Evolutionary conservation across 805 yeast genomes (phyloP).

Genomic region (Wickerhamiella kurtzmanii): DNA sequence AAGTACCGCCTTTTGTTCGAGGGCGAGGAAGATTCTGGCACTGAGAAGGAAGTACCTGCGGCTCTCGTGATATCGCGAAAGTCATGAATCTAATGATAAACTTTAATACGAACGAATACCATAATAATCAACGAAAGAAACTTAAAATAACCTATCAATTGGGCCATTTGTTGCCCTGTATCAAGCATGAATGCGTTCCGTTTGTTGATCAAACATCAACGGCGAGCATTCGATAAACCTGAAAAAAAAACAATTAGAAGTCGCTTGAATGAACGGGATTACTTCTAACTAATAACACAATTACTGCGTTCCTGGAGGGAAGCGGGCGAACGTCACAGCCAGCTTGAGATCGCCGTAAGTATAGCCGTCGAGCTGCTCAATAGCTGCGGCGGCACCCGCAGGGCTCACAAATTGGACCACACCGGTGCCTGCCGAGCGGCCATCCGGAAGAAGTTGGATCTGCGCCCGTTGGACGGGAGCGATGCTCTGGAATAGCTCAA

Average conservation of each 20-base stretch:
- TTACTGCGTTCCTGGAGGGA: conserved; percentile 10
- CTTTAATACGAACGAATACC: conserved; percentile 6
- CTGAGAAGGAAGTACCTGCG: conserved; percentile 86
- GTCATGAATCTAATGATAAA: not conserved
- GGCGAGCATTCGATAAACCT: no score
- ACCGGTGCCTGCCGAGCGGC: conserved; percentile 72
- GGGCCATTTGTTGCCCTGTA: no score
- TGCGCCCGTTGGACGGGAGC: conserved; percentile 69
- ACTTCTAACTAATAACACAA: not conserved
- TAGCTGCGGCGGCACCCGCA: conserved; percentile 61
- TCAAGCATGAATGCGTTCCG: no score
- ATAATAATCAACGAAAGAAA: no score
- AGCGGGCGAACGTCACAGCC: conserved; percentile 51
- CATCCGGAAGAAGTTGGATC: conserved; percentile 45
- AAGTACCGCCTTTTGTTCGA: conserved; percentile 50
- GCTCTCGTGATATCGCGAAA: conserved; percentile 44
- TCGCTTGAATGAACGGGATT: no score
- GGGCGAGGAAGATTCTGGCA: conserved; percentile 93
- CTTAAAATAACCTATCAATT: no score
- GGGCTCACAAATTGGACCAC: conserved; percentile 60
- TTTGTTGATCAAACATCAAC: no score
- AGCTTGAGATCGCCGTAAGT: conserved; percentile 73
- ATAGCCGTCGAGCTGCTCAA: conserved; percentile 62
- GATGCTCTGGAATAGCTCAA: conserved; percentile 72
- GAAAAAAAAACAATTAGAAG: no score